phyloP scores from a whole-genome alignment of 345 rosid species.

The Acer yangbiense region DNA sequence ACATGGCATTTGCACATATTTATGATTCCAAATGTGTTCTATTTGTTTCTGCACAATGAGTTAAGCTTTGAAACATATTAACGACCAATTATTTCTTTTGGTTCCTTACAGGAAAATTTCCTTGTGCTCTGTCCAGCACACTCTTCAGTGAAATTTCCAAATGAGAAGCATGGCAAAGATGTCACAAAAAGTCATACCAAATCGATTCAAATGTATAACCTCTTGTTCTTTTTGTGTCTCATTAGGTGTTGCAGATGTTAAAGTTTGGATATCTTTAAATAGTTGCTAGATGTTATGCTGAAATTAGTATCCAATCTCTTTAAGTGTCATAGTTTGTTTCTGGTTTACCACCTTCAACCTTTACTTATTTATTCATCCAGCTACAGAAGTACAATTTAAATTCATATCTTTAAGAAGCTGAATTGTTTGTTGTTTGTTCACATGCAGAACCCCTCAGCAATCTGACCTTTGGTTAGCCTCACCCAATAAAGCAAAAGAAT shows the following conservation, averaged over 20 bases:
- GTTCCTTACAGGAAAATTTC: constrained; percentile 52
- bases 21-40: neutral
- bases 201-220: constrained; percentile 36
- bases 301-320: no score
- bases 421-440: constrained; percentile 1
- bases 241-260: neutral
- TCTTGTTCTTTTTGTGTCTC: neutral
- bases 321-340: neutral
- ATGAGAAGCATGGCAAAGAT: constrained; percentile 47
- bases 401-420: neutral
- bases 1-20: constrained; percentile 8
- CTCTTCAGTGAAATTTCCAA: constrained; percentile 63
- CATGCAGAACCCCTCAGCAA: constrained; percentile 46
- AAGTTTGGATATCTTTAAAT: constrained; percentile 6
- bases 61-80: constrained; percentile 3
- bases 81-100: constrained; percentile 6
- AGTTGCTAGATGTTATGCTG: neutral
- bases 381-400: neutral
- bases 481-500: constrained; percentile 36
- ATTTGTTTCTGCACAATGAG: constrained; percentile 1
- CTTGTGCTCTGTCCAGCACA: constrained; percentile 82
- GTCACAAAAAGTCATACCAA: neutral
- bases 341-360: neutral
- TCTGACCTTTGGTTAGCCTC: constrained; percentile 29
- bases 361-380: neutral